These are phyloP conservation scores for Linnemannia zychae DNA, from an alignment of 192 early-diverging fungal genomes.

Conservation along the genomic window DNA sequence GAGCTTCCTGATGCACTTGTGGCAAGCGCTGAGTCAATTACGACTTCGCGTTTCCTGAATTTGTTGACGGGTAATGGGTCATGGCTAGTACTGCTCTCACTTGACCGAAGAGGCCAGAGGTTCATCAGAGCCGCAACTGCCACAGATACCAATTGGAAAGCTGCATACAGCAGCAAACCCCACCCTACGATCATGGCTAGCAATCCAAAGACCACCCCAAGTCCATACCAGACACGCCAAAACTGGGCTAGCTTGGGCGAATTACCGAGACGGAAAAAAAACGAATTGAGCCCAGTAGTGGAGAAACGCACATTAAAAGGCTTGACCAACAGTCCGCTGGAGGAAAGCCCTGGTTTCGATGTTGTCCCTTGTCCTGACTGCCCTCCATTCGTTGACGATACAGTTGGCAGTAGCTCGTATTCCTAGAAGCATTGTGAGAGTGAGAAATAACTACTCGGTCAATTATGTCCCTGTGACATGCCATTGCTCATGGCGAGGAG, in stretches of 20 bases:
- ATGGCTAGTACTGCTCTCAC: not conserved
- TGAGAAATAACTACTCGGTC: not conserved
- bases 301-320: conserved; percentile 65
- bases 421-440: conserved; percentile 16
- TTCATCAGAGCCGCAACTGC: conserved; percentile 17
- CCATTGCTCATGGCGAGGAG: not conserved
- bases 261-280: conserved; percentile 58
- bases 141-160: conserved; percentile 49
- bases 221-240: conserved; percentile 71
- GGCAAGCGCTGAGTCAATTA: conserved; percentile 10
- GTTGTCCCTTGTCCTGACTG: not conserved
- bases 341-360: conserved; percentile 13
- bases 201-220: conserved; percentile 63
- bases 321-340: conserved; percentile 50
- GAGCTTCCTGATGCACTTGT: conserved; percentile 25
- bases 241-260: conserved; percentile 54
- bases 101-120: conserved; percentile 18
- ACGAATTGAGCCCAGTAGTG: conserved; percentile 60
- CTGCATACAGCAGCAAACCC: conserved; percentile 62
- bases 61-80: not conserved
- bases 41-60: conserved; percentile 28
- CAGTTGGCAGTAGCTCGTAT: conserved; percentile 43
- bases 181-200: conserved; percentile 62
- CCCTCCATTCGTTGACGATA: conserved; percentile 2
- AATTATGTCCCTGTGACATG: not conserved